Conservation (phyloP, 148 eudicot genomes). For the Rhododendron molle region DNA sequence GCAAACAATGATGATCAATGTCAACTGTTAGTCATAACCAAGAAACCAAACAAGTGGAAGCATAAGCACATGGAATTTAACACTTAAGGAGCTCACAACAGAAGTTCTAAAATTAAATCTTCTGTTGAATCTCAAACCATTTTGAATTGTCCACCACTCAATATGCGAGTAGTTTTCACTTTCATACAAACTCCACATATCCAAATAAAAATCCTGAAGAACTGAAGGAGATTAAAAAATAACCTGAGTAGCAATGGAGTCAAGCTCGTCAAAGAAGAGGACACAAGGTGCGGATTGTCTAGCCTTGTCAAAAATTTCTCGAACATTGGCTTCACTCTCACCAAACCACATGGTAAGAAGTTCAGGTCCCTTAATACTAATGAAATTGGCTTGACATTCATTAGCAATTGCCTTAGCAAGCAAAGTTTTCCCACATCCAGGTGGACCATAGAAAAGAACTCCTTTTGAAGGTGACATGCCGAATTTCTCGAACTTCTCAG, state of each 20-base stretch:
- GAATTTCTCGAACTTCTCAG: conserved; percentile 43
- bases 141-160: not conserved
- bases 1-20: conserved; percentile 12
- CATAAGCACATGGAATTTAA: not conserved
- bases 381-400: conserved; percentile 51
- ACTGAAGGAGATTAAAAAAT: not conserved
- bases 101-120: not conserved
- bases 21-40: not conserved
- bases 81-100: not conserved
- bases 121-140: no score
- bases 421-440: conserved; percentile 43
- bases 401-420: conserved; percentile 56
- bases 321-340: conserved; percentile 58
- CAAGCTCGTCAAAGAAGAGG: conserved; percentile 53
- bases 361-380: conserved; percentile 51
- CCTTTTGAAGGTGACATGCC: conserved; percentile 52
- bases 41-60: not conserved
- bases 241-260: conserved; percentile 60
- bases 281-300: conserved; percentile 52
- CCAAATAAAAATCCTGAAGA: not conserved
- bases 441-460: conserved; percentile 33
- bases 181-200: not conserved
- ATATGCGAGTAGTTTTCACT: not conserved
- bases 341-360: conserved; percentile 62
- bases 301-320: conserved; percentile 56